These are phyloP conservation scores for Penicillium cinerascens DNA, from an alignment of 495 filamentous ascomycete species.

Conservation along the genomic window DNA sequence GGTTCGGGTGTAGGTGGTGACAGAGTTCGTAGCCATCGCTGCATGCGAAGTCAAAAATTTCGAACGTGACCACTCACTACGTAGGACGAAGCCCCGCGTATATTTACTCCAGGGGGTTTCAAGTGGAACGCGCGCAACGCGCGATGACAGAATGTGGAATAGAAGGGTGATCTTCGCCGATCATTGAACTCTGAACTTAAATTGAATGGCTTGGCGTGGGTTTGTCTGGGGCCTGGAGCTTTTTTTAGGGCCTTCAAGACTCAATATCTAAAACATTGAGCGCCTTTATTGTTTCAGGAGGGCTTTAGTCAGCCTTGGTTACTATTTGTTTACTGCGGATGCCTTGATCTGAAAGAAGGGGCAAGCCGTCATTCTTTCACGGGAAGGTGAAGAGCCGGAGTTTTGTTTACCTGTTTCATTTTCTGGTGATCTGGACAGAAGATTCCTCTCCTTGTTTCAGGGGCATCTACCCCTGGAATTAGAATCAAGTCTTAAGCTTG, in stretches of 20 bases:
- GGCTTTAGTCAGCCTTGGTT: neutral
- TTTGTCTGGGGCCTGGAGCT: neutral
- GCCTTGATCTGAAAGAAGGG: neutral
- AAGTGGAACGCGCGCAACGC: constrained; percentile 29
- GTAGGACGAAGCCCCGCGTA: constrained; percentile 28
- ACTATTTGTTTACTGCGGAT: neutral
- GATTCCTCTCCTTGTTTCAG: neutral
- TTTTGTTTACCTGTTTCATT: no score
- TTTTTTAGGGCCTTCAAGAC: constrained; percentile 17
- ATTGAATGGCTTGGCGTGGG: neutral
- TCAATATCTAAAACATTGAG: neutral
- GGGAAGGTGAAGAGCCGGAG: neutral
- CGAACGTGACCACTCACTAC: constrained; percentile 15
- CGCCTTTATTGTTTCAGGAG: neutral
- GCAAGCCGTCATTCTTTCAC: neutral
- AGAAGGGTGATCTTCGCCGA: constrained; percentile 24
- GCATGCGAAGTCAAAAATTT: constrained; percentile 12
- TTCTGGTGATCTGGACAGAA: no score
- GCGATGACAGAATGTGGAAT: constrained; percentile 35
- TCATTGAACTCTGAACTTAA: constrained; percentile 27
- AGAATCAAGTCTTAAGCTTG: neutral
- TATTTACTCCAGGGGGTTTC: constrained; percentile 26
- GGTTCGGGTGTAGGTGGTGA: constrained; percentile 17
- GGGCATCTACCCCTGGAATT: constrained; percentile 3
- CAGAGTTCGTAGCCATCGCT: constrained; percentile 16